A percentile compares a stretch with the other conserved stretches of the same genome.
These are phyloP conservation scores for Patellaria atrata DNA, from an alignment of 495 filamentous ascomycete genomes.

Conservation along the genomic window DNA sequence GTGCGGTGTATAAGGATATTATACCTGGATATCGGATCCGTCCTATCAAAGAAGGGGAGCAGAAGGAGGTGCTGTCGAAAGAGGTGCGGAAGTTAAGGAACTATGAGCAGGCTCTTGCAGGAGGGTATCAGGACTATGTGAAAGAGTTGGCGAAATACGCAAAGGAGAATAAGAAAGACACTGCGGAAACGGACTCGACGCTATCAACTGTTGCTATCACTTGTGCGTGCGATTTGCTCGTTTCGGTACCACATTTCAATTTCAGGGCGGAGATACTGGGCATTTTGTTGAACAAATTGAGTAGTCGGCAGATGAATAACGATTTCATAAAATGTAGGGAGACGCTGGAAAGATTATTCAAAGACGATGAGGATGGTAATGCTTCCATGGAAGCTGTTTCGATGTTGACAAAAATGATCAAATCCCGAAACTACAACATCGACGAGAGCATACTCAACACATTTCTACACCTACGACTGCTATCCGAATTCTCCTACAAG, in stretches of 20 bases:
- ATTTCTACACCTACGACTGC: constrained; percentile 76
- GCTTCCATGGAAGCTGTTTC: constrained; percentile 76
- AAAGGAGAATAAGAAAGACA: constrained; percentile 31
- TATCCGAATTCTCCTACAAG: constrained; percentile 74
- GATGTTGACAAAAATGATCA: constrained; percentile 88
- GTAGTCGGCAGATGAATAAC: constrained; percentile 47
- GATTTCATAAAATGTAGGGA: constrained; percentile 67
- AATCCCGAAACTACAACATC: constrained; percentile 59
- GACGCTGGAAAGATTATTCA: constrained; percentile 67
- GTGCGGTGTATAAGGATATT: constrained; percentile 87
- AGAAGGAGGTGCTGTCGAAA: constrained; percentile 69
- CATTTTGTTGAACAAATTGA: constrained; percentile 72
- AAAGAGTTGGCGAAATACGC: constrained; percentile 50
- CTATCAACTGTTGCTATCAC: constrained; percentile 62
- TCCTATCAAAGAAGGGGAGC: constrained; percentile 56
- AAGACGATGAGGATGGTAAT: constrained; percentile 75
- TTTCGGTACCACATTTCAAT: constrained; percentile 87
- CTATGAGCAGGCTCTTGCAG: constrained; percentile 72
- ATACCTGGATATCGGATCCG: constrained; percentile 94
- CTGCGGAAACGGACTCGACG: constrained; percentile 20
- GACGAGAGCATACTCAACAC: constrained; percentile 79
- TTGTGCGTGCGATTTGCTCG: constrained; percentile 67
- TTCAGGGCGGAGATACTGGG: constrained; percentile 75
- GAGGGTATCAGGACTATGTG: constrained; percentile 71
- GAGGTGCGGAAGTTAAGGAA: constrained; percentile 67